These are phyloP conservation scores for Cercospora nicotianae DNA, from an alignment of 2,329 filamentous ascomycete genomes.

Conservation along the genomic window DNA sequence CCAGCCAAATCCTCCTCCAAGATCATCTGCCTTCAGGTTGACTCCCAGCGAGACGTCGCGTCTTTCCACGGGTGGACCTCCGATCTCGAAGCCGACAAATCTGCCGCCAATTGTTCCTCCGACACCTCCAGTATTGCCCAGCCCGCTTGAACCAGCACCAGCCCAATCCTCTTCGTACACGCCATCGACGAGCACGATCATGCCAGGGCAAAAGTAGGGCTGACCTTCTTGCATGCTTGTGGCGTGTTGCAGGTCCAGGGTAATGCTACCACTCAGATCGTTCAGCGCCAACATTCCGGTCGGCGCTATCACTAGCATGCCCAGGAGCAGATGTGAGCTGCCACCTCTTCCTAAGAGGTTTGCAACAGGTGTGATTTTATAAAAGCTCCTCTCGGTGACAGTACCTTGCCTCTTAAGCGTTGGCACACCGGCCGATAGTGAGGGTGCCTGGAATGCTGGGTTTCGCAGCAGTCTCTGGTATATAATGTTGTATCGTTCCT, in stretches of 20 bases:
- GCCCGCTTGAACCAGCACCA: slow-evolving; percentile 57
- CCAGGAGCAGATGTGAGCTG: slow-evolving; percentile 80
- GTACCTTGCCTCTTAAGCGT: slow-evolving; percentile 37
- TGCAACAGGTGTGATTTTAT: slow-evolving; percentile 85
- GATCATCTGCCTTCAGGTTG: slow-evolving; percentile 49
- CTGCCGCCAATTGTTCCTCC: slow-evolving; percentile 89
- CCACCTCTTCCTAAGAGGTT: slow-evolving; percentile 76
- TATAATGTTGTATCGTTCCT: slow-evolving; percentile 87
- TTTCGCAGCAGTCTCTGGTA: slow-evolving; percentile 90
- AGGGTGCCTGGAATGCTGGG: slow-evolving; percentile 84
- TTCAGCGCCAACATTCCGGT: slow-evolving; percentile 79
- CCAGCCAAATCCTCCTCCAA: slow-evolving; percentile 89
- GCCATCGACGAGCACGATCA: slow-evolving; percentile 93
- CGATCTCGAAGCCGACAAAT: slow-evolving; percentile 87
- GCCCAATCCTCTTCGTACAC: slow-evolving; percentile 94
- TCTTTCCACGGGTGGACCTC: slow-evolving; percentile 86
- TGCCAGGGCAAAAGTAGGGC: slow-evolving; percentile 90
- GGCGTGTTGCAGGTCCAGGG: slow-evolving; percentile 77
- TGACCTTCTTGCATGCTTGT: slow-evolving; percentile 74
- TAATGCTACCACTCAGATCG: slow-evolving; percentile 85
- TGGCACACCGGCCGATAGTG: slow-evolving; percentile 58
- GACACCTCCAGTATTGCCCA: slow-evolving; percentile 73
- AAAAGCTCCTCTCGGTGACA: slow-evolving; percentile 65
- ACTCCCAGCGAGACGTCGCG: slow-evolving; percentile 76
- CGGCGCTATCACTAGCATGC: slow-evolving; percentile 76